phyloP scores from a whole-genome alignment of 768 basidiomycete genomes.

The Suillus brevipes region DNA sequence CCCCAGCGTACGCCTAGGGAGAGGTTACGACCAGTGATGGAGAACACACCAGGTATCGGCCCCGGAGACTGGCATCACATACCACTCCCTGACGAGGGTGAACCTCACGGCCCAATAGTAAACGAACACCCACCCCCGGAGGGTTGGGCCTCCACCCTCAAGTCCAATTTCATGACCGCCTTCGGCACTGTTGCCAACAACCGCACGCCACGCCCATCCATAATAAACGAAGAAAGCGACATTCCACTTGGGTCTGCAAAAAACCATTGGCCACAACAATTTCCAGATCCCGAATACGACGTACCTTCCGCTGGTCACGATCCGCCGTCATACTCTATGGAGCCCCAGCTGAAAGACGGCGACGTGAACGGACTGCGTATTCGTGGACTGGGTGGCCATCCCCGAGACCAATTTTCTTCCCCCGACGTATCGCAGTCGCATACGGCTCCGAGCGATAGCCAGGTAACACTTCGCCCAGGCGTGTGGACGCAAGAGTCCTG shows the following conservation, averaged over 20 bases:
- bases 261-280: constrained; percentile 3
- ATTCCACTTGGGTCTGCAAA: constrained; percentile 3
- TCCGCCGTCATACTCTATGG: not conserved
- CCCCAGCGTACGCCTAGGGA: constrained; percentile 9
- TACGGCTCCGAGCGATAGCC: constrained; percentile 6
- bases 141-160: constrained; percentile 45
- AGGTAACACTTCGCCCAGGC: constrained; percentile 12
- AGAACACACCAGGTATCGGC: constrained; percentile 15
- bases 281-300: constrained; percentile 4
- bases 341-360: constrained; percentile 16
- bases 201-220: constrained; percentile 24
- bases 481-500: constrained; percentile 16
- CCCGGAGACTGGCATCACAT: constrained; percentile 13
- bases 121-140: constrained; percentile 15
- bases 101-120: not conserved
- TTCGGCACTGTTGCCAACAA: constrained; percentile 51
- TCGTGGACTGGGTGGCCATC: constrained; percentile 22
- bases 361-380: constrained; percentile 42
- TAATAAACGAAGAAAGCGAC: not conserved
- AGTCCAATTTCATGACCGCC: constrained; percentile 46
- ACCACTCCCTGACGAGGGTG: not conserved
- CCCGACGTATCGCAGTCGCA: constrained; percentile 5
- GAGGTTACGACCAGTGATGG: constrained; percentile 10
- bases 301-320: not conserved
- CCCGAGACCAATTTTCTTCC: constrained; percentile 12